These are phyloP conservation scores for Lipomyces spencermartinsiae DNA, from an alignment of 805 yeast genomes.

Conservation along the genomic window DNA sequence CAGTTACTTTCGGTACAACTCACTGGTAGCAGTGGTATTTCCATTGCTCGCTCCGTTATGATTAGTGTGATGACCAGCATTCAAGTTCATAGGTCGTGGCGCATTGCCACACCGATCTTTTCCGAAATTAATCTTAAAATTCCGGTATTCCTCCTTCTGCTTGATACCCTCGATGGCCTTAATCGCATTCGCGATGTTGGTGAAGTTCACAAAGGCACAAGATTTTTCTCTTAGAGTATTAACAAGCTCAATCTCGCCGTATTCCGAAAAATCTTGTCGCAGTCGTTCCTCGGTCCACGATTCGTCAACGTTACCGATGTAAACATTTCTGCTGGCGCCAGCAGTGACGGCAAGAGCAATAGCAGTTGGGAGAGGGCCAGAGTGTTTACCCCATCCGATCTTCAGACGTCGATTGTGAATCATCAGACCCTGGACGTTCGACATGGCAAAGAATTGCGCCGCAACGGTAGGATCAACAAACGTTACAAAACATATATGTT, in stretches of 20 bases:
- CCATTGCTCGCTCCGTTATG: slow-evolving; percentile 11
- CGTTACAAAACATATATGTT: slow-evolving; percentile 92
- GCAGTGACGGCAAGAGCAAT: slow-evolving; percentile 86
- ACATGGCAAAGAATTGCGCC: slow-evolving; percentile 94
- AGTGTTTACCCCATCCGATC: slow-evolving; percentile 98
- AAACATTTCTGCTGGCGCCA: slow-evolving; percentile 93
- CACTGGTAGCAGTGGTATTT: neutral
- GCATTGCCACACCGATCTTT: slow-evolving; percentile 95
- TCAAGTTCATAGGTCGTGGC: slow-evolving; percentile 57
- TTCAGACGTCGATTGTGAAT: slow-evolving; percentile 85
- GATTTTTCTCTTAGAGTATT: slow-evolving; percentile 81
- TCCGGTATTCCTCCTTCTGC: slow-evolving; percentile 64
- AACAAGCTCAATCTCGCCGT: slow-evolving; percentile 95
- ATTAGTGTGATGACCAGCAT: neutral
- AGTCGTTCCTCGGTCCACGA: slow-evolving; percentile 59
- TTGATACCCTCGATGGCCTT: slow-evolving; percentile 91
- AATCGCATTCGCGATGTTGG: slow-evolving; percentile 88
- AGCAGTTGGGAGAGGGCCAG: slow-evolving; percentile 89
- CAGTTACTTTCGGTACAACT: neutral
- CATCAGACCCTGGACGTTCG: slow-evolving; percentile 85
- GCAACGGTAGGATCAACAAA: slow-evolving; percentile 97
- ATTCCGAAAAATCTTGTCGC: slow-evolving; percentile 74
- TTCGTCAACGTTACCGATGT: slow-evolving; percentile 73
- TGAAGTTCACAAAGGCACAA: slow-evolving; percentile 91
- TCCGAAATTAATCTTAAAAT: slow-evolving; percentile 86